Conservation (phyloP, 2,329 filamentous ascomycete species). For the Fusarium anguioides region DNA sequence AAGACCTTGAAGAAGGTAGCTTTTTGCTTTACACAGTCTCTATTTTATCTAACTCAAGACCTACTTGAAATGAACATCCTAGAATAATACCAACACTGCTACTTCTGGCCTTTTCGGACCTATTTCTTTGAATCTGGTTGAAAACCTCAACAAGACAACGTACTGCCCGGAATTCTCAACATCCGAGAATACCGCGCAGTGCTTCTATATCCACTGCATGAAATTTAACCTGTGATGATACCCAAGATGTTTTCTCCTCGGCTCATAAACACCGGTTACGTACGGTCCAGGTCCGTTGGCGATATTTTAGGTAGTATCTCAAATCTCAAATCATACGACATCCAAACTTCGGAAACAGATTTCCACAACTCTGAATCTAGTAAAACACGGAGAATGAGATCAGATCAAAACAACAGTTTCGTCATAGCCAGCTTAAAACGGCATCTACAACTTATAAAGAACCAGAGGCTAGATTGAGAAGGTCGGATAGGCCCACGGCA, state of each 20-base stretch:
- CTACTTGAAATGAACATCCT: no score
- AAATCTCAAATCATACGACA: constrained; percentile 2
- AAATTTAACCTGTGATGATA: not conserved
- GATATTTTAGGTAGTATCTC: not conserved
- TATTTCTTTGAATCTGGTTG: not conserved
- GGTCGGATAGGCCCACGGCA: constrained; percentile 6
- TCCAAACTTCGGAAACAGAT: not conserved
- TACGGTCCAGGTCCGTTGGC: not conserved
- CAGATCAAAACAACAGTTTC: not conserved
- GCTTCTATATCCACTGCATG: rapidly evolving
- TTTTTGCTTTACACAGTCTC: no score
- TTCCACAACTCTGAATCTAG: not conserved
- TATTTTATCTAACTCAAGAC: no score
- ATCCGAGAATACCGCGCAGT: not conserved
- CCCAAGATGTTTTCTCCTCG: rapidly evolving
- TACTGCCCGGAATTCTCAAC: not conserved
- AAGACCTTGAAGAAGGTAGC: no score
- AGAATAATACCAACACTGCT: no score
- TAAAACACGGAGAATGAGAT: not conserved
- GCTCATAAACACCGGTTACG: not conserved
- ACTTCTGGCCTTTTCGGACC: no score
- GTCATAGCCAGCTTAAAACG: not conserved
- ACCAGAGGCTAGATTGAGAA: not conserved
- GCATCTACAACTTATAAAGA: not conserved
- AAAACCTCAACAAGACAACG: not conserved